Base-by-base conservation (phyloP, 2,329 filamentous ascomycete genomes). In the Moelleriella libera region DNA sequence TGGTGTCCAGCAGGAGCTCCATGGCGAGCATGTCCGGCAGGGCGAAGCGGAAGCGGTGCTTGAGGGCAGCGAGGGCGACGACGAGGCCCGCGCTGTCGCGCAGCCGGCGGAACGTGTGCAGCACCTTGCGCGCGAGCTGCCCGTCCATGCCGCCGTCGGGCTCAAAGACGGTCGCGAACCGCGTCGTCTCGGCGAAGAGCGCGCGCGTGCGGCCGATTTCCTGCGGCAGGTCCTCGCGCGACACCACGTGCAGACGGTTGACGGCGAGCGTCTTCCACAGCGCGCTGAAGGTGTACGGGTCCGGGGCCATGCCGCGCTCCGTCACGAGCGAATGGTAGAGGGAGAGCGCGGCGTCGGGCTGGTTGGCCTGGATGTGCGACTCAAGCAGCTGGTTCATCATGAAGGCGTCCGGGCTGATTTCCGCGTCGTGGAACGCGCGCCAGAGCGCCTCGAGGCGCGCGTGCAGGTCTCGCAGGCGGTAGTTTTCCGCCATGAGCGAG, bases 311-410 rank as follows among this genome's bases (percentile, higher is more conserved):
- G 32, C 63, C 66, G 37, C 67, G 64, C 30, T 71, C 63, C 8
- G 61, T 54, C 31, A 75, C 72, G 58, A 86, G 71, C 14, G 65
- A 61, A 8, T 65, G 60, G 60, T 80, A 86, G 31, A 80, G 69
- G 3, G 64, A 58, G 55, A 75, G 70, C 0, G 83, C 76, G 45
- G 74, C 66, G 29, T 65, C 61, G 43, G 72, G 68, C 46, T 77
- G 68, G 45, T 76, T 75, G 49, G 75, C 74, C 50, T 80, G 75
- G 44, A 83, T 71, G 51, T 82, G 75, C 6, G 80, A 78, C 50
- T 80, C 78, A 30, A 92, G 74, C 28, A 89, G 67, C 58, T 88
- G 83, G 62, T 90, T 92, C 71, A 89, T 78, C 65, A 89, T 83
- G 61, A 82, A 85, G 7, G 80, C 77, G 57, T 86, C 82, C 2